Evolutionary conservation across 176 grass and related monocot species (phyloP).

Genomic region (Bolboschoenus planiculmis): DNA sequence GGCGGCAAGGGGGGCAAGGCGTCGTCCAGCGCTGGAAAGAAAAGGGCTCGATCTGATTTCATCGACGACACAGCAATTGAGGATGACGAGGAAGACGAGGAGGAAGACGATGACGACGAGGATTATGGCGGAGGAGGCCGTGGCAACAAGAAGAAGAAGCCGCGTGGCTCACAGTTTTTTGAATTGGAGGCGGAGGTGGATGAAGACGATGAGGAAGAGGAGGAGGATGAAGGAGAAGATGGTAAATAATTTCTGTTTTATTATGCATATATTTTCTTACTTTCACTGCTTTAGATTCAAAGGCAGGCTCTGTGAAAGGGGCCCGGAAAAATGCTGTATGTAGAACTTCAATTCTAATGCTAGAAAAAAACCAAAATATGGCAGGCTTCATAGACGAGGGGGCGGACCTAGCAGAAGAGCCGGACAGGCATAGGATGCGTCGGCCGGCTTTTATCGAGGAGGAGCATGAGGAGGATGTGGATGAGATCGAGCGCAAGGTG

Average conservation of each 20-base stretch:
- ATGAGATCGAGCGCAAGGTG: constrained; percentile 93
- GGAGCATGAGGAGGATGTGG: constrained; percentile 94
- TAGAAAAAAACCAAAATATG: not conserved
- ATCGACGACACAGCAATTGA: constrained; percentile 88
- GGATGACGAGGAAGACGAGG: constrained; percentile 70
- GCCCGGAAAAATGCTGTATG: too few relatives aligned
- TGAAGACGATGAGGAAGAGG: constrained; percentile 85
- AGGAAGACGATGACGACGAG: constrained; percentile 49
- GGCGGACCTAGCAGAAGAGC: constrained; percentile 62
- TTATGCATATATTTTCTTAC: too few relatives aligned
- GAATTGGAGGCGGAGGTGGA: constrained; percentile 85
- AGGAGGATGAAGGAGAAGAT: constrained; percentile 88
- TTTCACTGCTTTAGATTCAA: not conserved
- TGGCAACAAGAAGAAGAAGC: constrained; percentile 29
- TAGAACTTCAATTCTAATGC: not conserved
- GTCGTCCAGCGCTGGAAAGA: constrained; percentile 40
- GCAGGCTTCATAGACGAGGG: constrained; percentile 90
- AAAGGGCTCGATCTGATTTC: constrained; percentile 60
- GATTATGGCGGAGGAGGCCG: constrained; percentile 38
- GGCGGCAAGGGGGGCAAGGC: constrained; percentile 35
- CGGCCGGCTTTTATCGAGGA: constrained; percentile 61
- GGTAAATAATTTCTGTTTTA: constrained; percentile 24
- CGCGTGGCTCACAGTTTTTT: constrained; percentile 62
- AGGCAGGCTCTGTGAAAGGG: not conserved
- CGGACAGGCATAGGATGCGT: constrained; percentile 43